Evolutionary conservation across 1,284 basidiomycete species (phyloP), one percentile per base, ranked within the genome.

Genomic region (Mycosarcoma mackinlayi): DNA sequence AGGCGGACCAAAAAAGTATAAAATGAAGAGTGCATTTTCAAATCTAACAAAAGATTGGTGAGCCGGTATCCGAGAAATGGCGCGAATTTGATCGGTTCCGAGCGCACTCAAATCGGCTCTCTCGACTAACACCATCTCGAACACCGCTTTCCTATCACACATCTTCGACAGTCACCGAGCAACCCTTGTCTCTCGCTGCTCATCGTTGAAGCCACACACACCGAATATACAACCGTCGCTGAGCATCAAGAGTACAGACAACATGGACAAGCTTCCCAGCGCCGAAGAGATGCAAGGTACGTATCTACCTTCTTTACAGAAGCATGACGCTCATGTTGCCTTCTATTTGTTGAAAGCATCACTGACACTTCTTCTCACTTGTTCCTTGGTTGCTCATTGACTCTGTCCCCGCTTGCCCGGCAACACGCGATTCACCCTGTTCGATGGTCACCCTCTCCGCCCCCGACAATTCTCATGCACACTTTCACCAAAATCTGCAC

Each of bases 241-340:
- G n/a, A 25, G 8, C 44, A 45, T 13, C n/a, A 27, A 21, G 13
- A 18, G 23, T 6, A 55, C 16, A 28, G 5, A 14, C 49, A 74
- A 53, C 28, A 75, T 72, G 69, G 52, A 68, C 57, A 64, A 56
- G 53, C 70, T 73, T 48, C 73, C 73, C 18, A 63, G 52, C 44
- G 53, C 62, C 25, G 73, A 75, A 58, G 70, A 75, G 59, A 63
- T 70, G 67, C 52, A 50, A 61, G 67, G 67, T 70, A 60, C 10
- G 67, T 54, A 10, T 27, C 4, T 1, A 3, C 1, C 10, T 14
- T 16, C 39, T 41, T n/a, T n/a, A n/a, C n/a, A n/a, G n/a, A n/a
- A n/a, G n/a, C n/a, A n/a, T n/a, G n/a, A n/a, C n/a, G 44, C 31
- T 24, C 16, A 19, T 19, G 18, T 16, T n/a, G n/a, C n/a, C n/a